A percentile compares a stretch with the other conserved stretches of the same genome.
Conservation (phyloP, 805 yeast genomes). For the Kuraishia ogatae region DNA sequence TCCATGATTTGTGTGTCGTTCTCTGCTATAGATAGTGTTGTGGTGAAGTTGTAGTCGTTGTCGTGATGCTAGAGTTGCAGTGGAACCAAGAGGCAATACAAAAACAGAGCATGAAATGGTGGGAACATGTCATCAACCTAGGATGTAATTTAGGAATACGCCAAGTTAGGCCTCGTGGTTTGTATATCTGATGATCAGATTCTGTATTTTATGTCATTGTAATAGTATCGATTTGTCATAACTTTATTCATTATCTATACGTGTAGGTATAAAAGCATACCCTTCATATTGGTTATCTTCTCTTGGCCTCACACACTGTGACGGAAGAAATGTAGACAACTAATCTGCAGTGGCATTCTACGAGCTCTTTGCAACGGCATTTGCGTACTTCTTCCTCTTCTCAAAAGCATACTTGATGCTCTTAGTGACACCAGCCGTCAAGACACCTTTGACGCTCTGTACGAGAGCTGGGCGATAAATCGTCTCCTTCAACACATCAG, state of each 20-base stretch:
- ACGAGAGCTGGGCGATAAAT: constrained; percentile 62
- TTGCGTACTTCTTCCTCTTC: constrained; percentile 36
- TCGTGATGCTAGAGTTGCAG: not conserved
- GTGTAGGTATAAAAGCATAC: not conserved
- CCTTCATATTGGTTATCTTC: not conserved
- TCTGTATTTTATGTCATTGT: not conserved
- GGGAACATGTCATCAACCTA: not conserved
- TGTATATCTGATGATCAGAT: not conserved
- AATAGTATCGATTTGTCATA: not conserved
- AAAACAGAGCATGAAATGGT: not conserved
- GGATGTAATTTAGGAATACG: not conserved
- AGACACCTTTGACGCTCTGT: constrained; percentile 75
- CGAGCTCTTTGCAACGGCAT: not conserved
- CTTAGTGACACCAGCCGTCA: constrained; percentile 77
- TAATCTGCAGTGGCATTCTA: not conserved
- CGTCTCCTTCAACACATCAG: constrained; percentile 37
- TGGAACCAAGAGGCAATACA: not conserved
- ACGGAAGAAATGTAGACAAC: too few relatives aligned
- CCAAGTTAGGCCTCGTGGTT: too few relatives aligned
- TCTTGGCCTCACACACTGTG: too few relatives aligned
- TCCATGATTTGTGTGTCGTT: constrained; percentile 1
- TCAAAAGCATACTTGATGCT: constrained; percentile 70
- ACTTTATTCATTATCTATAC: not conserved
- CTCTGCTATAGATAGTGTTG: constrained; percentile 2
- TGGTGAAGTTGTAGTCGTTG: not conserved